Base-by-base conservation (phyloP, 805 yeast species). In the Candida broadrunensis region DNA sequence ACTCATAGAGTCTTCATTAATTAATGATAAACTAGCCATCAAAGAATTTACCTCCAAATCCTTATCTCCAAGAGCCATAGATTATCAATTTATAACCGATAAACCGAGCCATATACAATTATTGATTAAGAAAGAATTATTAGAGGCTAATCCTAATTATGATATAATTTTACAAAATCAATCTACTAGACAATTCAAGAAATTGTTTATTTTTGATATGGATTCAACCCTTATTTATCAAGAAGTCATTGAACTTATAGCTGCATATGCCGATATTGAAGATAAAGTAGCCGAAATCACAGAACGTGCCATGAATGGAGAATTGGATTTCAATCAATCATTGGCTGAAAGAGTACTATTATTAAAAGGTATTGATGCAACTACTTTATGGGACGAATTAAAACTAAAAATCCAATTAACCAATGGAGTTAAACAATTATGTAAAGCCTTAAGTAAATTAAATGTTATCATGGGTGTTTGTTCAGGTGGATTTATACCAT, bases 241-340 rank as follows among this genome's bases (percentile, higher is more conserved):
- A 64, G 99, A 93, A 65, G 97, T 93, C 30, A 93, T 93, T 51
- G 99, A 93, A 58, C 64, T 93, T 56, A 91, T 93, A 49, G 99
- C 99, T 2, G 88, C 88, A 0, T 84, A 87, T 53, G 98, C 97
- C n/a, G 75, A 78, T 49, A 95, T 93, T 25, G 97, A 93, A 56
- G 80, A 75, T 5, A 72, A 88, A 59, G 99, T 93, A 5, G 85
- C 91, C 4, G 85, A 75, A 23, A 90, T 93, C 52, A 93, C 99
- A 2, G 88, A 85, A 30, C 74, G 88, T 19, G 98, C 99, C 16
- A 93, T 93, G 99, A 90, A 91, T 53, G 97, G 97, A 20, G 96
- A 91, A 57, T 69, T 93, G 15, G 98, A 93, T 59, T 93, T 93
- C 71, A 80, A 78, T 46, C 87, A 85, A 50, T 87, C 96, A 0